Evolutionary conservation across 805 yeast genomes (phyloP).

Genomic region (Schwanniomyces vanrijiae): DNA sequence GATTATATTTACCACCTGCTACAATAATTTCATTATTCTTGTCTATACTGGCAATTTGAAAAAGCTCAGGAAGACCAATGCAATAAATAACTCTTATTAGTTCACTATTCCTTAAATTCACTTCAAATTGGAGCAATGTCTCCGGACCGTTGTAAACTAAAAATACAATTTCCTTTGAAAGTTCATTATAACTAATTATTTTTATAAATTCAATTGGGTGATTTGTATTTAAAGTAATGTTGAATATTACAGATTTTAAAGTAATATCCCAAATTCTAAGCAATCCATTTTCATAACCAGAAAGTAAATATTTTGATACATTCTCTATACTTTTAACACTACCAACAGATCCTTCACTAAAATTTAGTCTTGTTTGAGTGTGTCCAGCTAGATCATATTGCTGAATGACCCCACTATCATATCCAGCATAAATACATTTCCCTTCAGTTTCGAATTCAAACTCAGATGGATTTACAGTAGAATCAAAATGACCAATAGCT

Average conservation of each 20-base stretch:
- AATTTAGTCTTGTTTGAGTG: slow-evolving; percentile 9
- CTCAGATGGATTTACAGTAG: slow-evolving; percentile 2
- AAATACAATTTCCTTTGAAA: slow-evolving; percentile 2
- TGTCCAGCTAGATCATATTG: slow-evolving; percentile 19
- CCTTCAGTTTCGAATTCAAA: slow-evolving; percentile 51
- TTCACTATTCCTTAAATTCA: slow-evolving; percentile 5
- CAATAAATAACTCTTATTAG: slow-evolving; percentile 11
- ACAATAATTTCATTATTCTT: slow-evolving; percentile 6
- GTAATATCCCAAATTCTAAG: slow-evolving; percentile 13
- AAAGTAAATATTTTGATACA: slow-evolving; percentile 11
- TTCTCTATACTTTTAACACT: slow-evolving; percentile 15
- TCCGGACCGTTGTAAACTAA: slow-evolving; percentile 28
- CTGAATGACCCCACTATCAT: slow-evolving; percentile 34
- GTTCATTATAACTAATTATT: neutral
- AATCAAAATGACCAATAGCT: slow-evolving; percentile 7
- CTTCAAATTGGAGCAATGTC: slow-evolving; percentile 12
- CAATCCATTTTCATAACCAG: slow-evolving; percentile 20
- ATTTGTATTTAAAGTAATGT: slow-evolving; percentile 6
- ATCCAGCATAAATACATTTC: slow-evolving; percentile 43
- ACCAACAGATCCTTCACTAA: neutral
- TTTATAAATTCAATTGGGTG: slow-evolving; percentile 2
- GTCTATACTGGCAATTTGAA: slow-evolving; percentile 14
- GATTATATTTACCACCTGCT: slow-evolving; percentile 10
- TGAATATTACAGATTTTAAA: neutral
- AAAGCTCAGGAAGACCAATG: slow-evolving; percentile 25